phyloP scores from a whole-genome alignment of 306 rosid genomes.

The Cyamopsis tetragonoloba region DNA sequence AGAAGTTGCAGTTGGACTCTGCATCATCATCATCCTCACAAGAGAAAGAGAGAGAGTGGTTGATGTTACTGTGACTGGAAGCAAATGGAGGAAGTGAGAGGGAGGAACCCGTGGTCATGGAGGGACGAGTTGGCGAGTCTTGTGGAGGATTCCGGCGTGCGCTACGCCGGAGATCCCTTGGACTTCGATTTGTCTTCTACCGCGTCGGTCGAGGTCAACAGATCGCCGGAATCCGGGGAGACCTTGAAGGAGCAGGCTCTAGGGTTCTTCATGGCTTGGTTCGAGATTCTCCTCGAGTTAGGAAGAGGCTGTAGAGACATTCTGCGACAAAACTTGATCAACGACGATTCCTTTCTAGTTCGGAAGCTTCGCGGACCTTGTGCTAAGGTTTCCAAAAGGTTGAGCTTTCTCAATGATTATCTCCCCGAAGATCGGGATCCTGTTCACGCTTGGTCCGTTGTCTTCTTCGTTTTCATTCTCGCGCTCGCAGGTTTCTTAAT shows the following conservation, averaged over 20 bases:
- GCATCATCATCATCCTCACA: constrained; percentile 6
- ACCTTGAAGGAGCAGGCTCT: constrained; percentile 73
- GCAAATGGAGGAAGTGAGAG: constrained; percentile 52
- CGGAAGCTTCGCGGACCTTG: constrained; percentile 63
- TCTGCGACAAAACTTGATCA: constrained; percentile 63
- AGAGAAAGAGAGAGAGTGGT: constrained; percentile 3
- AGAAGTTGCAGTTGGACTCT: constrained; percentile 20
- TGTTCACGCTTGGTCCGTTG: constrained; percentile 76
- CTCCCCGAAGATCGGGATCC: constrained; percentile 99
- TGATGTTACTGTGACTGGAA: too few relatives aligned
- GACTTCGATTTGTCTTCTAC: constrained; percentile 21
- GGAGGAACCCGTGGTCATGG: constrained; percentile 53
- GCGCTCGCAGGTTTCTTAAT: constrained; percentile 70
- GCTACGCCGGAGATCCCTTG: constrained; percentile 45
- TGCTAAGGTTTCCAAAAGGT: constrained; percentile 51
- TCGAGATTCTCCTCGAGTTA: constrained; percentile 75
- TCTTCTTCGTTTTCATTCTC: constrained; percentile 66
- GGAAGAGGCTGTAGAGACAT: constrained; percentile 80
- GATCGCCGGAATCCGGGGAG: constrained; percentile 49
- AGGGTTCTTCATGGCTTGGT: constrained; percentile 85
- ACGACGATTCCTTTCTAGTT: constrained; percentile 59
- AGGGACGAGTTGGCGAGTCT: constrained; percentile 64
- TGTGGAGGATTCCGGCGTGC: constrained; percentile 46
- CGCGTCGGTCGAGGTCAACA: constrained; percentile 33
- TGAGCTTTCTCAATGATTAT: constrained; percentile 68